These are phyloP conservation scores for Arthrobotrys sphaeroides DNA, from an alignment of 2,329 filamentous ascomycete species.

Conservation along the genomic window DNA sequence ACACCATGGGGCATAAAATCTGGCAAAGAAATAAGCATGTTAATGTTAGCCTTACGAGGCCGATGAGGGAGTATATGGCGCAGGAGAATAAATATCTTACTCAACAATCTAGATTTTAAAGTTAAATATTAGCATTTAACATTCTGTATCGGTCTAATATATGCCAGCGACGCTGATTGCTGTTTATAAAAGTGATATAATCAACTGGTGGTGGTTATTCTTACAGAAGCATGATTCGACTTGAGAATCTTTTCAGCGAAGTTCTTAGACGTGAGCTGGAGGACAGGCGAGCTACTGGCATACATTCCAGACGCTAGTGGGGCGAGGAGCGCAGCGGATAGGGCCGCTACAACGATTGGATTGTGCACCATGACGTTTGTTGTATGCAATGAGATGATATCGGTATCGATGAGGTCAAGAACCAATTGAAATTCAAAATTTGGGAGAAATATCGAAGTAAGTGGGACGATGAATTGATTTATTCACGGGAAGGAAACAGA, in stretches of 20 bases:
- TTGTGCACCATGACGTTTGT: conserved; percentile 66
- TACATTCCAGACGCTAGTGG: conserved; percentile 78
- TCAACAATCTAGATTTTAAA: conserved; percentile 66
- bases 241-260: conserved; percentile 85
- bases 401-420: neutral
- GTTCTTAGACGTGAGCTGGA: conserved; percentile 80
- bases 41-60: conserved; percentile 32
- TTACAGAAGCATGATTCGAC: conserved; percentile 90
- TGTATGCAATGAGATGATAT: neutral
- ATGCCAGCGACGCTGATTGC: no score
- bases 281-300: conserved; percentile 82
- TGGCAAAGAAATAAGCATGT: conserved; percentile 5
- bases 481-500: conserved; percentile 15
- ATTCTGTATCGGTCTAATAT: neutral
- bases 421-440: neutral
- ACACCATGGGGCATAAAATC: conserved; percentile 58
- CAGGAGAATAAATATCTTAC: conserved; percentile 60
- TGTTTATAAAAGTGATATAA: neutral
- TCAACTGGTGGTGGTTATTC: no score
- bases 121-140: conserved; percentile 15
- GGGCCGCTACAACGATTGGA: conserved; percentile 60
- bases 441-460: neutral
- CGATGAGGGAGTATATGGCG: neutral
- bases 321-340: conserved; percentile 72
- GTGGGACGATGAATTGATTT: neutral